A percentile compares a stretch with the other conserved stretches of the same genome.
phyloP scores from a whole-genome alignment of 2,329 filamentous ascomycete species.

The Incumbomyces delicatus region DNA sequence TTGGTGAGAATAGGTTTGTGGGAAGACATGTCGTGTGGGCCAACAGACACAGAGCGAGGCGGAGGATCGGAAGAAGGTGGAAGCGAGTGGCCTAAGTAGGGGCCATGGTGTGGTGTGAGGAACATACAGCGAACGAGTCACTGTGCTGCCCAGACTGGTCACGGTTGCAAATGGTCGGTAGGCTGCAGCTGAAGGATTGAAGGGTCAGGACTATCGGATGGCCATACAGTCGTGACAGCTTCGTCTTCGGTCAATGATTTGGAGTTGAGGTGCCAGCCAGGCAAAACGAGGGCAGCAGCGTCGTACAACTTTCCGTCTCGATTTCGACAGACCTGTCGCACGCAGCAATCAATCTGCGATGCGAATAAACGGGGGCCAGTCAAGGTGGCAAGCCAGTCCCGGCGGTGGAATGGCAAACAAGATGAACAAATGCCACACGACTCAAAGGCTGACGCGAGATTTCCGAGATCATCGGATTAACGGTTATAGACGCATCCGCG shows the following conservation, averaged over 20 bases:
- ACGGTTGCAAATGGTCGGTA: not conserved
- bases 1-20: conserved; percentile 26
- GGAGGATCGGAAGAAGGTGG: conserved; percentile 5
- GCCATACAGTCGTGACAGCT: conserved; percentile 1
- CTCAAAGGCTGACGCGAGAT: too few species aligned
- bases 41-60: conserved; percentile 10
- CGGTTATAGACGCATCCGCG: too few species aligned
- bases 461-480: too few species aligned
- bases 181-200: not conserved
- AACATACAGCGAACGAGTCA: conserved; percentile 6
- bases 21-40: not conserved
- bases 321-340: too few species aligned
- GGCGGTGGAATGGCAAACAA: too few species aligned
- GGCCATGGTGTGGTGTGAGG: conserved; percentile 10
- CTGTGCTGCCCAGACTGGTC: not conserved
- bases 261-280: too few species aligned
- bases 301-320: not conserved
- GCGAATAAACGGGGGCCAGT: too few species aligned
- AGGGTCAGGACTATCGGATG: not conserved
- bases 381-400: too few species aligned
- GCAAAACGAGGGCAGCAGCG: not conserved
- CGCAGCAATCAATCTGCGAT: too few species aligned
- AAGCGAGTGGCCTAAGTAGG: conserved; percentile 12
- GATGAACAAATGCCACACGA: too few species aligned
- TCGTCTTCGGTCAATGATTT: not conserved